Conservation (phyloP, 2,329 filamentous ascomycete genomes). For the Pseudonectria buxi region DNA sequence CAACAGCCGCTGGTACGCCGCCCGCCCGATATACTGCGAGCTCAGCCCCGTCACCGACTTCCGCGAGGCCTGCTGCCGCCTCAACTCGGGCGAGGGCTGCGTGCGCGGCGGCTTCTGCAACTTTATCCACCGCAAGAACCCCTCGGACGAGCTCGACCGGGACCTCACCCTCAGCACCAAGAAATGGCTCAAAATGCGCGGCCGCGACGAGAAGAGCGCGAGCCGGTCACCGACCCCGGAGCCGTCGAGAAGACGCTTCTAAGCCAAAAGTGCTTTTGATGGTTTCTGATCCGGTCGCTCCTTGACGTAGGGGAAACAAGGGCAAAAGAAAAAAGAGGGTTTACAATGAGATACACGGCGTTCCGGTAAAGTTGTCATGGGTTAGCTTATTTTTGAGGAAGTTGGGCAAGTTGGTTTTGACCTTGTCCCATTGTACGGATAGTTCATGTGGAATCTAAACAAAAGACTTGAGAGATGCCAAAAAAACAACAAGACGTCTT, state of each 20-base stretch:
- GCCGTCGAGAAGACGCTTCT: conserved; percentile 66
- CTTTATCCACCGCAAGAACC: conserved; percentile 98
- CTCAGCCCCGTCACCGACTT: conserved; percentile 96
- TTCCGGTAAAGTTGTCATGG: conserved; percentile 17
- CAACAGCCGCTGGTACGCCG: conserved; percentile 95
- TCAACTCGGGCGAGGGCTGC: conserved; percentile 93
- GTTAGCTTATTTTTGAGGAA: conserved; percentile 10
- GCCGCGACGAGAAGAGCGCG: conserved; percentile 75
- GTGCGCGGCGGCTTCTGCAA: conserved; percentile 97
- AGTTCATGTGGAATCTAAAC: conserved; percentile 12
- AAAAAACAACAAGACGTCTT: conserved; percentile 8
- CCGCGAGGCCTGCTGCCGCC: conserved; percentile 89
- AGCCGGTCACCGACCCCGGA: conserved; percentile 82
- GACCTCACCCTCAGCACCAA: conserved; percentile 85
- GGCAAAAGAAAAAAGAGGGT: conserved; percentile 7
- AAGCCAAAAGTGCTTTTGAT: conserved; percentile 17
- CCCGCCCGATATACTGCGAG: conserved; percentile 96
- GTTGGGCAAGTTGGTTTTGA: not conserved
- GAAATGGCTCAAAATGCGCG: conserved; percentile 88
- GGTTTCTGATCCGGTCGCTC: conserved; percentile 1
- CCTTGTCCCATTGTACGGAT: conserved; percentile 5
- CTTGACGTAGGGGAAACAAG: conserved; percentile 2
- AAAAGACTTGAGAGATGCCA: conserved; percentile 4
- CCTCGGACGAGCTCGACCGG: conserved; percentile 76
- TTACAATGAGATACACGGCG: conserved; percentile 17